These are phyloP conservation scores for Monilinia fructicola DNA, from an alignment of 2,329 filamentous ascomycete species.

Conservation along the genomic window DNA sequence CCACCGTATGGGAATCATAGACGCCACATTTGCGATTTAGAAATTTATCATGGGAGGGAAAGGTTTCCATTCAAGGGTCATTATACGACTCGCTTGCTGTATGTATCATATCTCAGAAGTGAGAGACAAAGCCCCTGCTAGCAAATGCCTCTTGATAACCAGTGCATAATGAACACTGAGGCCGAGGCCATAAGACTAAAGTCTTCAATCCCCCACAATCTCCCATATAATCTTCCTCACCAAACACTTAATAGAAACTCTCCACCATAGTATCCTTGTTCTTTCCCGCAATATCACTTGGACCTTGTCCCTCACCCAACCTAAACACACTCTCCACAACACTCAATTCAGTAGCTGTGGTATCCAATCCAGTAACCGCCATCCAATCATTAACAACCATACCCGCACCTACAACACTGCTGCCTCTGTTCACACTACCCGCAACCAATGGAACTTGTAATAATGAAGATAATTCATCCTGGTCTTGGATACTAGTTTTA, in stretches of 20 bases:
- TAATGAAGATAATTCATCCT: slow-evolving; percentile 92
- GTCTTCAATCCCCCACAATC: neutral
- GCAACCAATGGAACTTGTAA: slow-evolving; percentile 95
- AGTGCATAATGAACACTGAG: neutral
- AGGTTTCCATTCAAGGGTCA: slow-evolving; percentile 8
- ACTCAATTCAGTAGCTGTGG: slow-evolving; percentile 94
- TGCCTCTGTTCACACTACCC: slow-evolving; percentile 89
- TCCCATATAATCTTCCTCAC: slow-evolving; percentile 15
- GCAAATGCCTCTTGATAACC: neutral
- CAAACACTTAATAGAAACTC: slow-evolving; percentile 82
- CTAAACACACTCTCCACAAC: slow-evolving; percentile 96
- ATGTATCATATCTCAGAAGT: slow-evolving; percentile 3
- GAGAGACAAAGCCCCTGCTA: neutral
- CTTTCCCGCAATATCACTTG: slow-evolving; percentile 73
- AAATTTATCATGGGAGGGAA: neutral
- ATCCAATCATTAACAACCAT: slow-evolving; percentile 99
- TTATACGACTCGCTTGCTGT: slow-evolving; percentile 4
- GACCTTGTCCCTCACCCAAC: slow-evolving; percentile 80
- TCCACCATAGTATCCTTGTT: slow-evolving; percentile 99
- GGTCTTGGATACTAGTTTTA: slow-evolving; percentile 94
- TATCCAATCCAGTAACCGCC: slow-evolving; percentile 89
- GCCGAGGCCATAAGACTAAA: neutral
- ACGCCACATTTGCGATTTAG: neutral
- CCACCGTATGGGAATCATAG: neutral
- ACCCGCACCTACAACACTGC: slow-evolving; percentile 90